phyloP scores from a whole-genome alignment of 2,329 filamentous ascomycete species.

The Orbilia blumenaviensis region DNA sequence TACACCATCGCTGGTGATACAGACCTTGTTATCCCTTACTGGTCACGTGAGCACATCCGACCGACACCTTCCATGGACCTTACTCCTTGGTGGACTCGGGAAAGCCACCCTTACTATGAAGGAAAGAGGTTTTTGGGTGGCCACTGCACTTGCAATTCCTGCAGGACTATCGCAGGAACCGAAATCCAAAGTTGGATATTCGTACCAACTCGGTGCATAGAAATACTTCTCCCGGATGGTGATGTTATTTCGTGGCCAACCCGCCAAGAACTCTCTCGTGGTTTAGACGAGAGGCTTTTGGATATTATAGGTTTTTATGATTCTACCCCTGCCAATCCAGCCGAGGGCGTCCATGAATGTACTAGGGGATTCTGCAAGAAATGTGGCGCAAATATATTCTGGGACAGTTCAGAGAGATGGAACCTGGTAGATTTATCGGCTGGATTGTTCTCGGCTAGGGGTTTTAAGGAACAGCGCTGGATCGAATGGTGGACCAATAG shows the following conservation, averaged over 20 bases:
- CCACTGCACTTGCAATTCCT: slow-evolving; percentile 70
- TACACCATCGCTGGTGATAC: slow-evolving; percentile 24
- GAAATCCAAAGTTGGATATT: slow-evolving; percentile 75
- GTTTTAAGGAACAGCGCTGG: slow-evolving; percentile 69
- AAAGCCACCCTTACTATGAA: background rate
- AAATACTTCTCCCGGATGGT: slow-evolving; percentile 58
- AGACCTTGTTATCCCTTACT: slow-evolving; percentile 29
- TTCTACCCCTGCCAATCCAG: slow-evolving; percentile 63
- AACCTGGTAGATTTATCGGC: slow-evolving; percentile 72
- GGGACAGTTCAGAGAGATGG: slow-evolving; percentile 66
- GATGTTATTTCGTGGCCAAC: slow-evolving; percentile 15
- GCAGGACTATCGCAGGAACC: slow-evolving; percentile 70
- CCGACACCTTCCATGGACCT: slow-evolving; percentile 25
- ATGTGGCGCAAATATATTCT: slow-evolving; percentile 74
- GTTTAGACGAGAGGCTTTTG: slow-evolving; percentile 60
- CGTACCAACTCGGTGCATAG: slow-evolving; percentile 65
- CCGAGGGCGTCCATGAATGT: no score
- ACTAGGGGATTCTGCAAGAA: slow-evolving; percentile 70
- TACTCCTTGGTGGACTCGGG: slow-evolving; percentile 48
- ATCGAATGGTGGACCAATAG: slow-evolving; percentile 70
- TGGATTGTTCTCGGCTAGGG: slow-evolving; percentile 67
- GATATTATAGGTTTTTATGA: slow-evolving; percentile 65
- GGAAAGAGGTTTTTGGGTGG: slow-evolving; percentile 31
- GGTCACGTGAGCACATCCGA: slow-evolving; percentile 10
- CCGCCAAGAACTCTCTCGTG: slow-evolving; percentile 58